Conservation (phyloP, 495 filamentous ascomycete species). For the Aspergillus panamensis region DNA sequence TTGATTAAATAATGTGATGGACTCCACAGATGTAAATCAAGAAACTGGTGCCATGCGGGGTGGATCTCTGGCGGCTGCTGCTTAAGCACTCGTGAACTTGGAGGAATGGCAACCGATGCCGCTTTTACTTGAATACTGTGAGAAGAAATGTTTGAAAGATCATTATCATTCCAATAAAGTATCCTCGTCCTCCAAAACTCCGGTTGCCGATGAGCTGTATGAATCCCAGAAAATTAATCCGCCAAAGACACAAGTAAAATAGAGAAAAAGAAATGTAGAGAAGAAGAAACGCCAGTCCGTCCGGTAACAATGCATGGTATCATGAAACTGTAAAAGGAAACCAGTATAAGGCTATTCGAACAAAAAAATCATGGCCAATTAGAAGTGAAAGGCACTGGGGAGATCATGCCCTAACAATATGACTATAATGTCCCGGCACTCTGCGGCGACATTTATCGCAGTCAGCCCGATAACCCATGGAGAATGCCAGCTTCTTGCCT, state of each 20-base stretch:
- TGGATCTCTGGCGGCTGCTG: background rate
- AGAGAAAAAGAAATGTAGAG: background rate
- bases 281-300: background rate
- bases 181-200: too few species aligned
- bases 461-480: conserved; percentile 80
- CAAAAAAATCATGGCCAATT: conserved; percentile 5
- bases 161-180: too few species aligned
- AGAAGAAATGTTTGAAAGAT: too few species aligned
- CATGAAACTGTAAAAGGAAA: conserved; percentile 3
- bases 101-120: too few species aligned
- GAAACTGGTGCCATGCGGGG: background rate
- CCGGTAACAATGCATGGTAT: conserved; percentile 8
- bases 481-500: conserved; percentile 58
- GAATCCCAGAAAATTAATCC: too few species aligned
- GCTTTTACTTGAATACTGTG: too few species aligned
- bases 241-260: background rate
- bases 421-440: conserved; percentile 84
- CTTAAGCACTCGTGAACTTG: too few species aligned
- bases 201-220: too few species aligned
- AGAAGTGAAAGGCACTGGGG: background rate
- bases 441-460: conserved; percentile 80
- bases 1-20: background rate
- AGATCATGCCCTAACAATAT: conserved; percentile 55
- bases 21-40: background rate
- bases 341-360: conserved; percentile 1